phyloP scores from a whole-genome alignment of 805 yeast genomes.

The Candida verbasci region DNA sequence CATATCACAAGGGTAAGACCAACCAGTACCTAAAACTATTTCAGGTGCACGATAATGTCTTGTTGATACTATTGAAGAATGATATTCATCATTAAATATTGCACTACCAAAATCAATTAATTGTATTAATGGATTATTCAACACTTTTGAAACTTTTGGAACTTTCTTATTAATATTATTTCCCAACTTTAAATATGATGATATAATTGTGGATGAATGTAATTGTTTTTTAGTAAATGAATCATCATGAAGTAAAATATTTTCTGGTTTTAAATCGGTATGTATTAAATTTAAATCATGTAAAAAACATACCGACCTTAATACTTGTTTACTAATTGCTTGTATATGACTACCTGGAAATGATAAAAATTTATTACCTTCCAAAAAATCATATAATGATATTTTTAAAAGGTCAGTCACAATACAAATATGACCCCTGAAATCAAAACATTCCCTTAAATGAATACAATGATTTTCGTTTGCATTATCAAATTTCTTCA shows the following conservation, averaged over 20 bases:
- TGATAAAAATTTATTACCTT: conserved; percentile 76
- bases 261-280: conserved; percentile 96
- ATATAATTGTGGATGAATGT: conserved; percentile 27
- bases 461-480: conserved; percentile 78
- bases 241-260: conserved; percentile 65
- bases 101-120: conserved; percentile 98
- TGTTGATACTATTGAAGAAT: conserved; percentile 86
- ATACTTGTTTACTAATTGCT: conserved; percentile 78
- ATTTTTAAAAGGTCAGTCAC: conserved; percentile 85
- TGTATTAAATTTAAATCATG: conserved; percentile 90
- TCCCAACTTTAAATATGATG: conserved; percentile 26
- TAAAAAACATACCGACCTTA: conserved; percentile 79
- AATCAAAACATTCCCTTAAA: conserved; percentile 85
- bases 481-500: conserved; percentile 65
- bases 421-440: conserved; percentile 87
- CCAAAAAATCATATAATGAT: conserved; percentile 86
- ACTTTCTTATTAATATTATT: conserved; percentile 11
- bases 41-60: conserved; percentile 98
- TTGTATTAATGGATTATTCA: conserved; percentile 77
- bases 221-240: conserved; percentile 37
- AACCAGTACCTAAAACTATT: conserved; percentile 87
- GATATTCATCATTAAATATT: conserved; percentile 89
- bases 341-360: conserved; percentile 94
- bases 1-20: conserved; percentile 95
- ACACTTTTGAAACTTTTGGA: conserved; percentile 41